Base-by-base conservation (phyloP, 352 stramenopile species). In the Phytophthora sansomeana region DNA sequence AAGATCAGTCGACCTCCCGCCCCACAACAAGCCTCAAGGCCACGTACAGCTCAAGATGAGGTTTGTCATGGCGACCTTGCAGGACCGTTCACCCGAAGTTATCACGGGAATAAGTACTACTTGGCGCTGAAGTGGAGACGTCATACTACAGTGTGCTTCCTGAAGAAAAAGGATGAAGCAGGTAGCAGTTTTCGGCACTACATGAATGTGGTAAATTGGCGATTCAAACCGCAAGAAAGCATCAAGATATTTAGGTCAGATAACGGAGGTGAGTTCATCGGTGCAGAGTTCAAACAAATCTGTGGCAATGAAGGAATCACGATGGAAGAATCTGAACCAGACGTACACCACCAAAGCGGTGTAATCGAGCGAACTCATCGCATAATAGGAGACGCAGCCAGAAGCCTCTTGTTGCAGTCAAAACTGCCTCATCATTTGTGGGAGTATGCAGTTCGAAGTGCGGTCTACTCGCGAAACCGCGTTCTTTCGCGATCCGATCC, bases 31-130 rank as follows among this genome's bases (percentile, higher is more conserved):
- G 35, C 30, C 10, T 11, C n/a, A 2, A 17, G 8, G 2, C 17
- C 32, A 13, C n/a, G 32, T 9, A 9, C 2, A 3, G 17, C 32
- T 2, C 39, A 39, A 36, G 13, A 49, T 35, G 14, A 28, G 5
- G 21, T 58, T 2, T 58, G 51, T 19, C 51, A 58, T 21, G 51
- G 10, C 5, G 51, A 58, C 14, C 16, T 58, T 7, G 51, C 51
- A 3, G 36, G 36, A 0, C 11, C 4, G 3, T 49, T 30, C 6
- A 5, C 48, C 8, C 1, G 38, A 1, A 58, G 35, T n/a, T 49
- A 49, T n/a, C 38, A 58, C 9, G 51, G 51, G 0, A 47, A 58
- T 26, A 13, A 8, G 1, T 49, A 39, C 24, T 39, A 38, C 14
- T 29, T 41, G 4, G 36, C 24, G 3, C 6, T 58, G 3, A 58